Evolutionary conservation across 805 yeast species (phyloP), one percentile per base, ranked within the genome.

Genomic region (Diddensiella santjacobensis): DNA sequence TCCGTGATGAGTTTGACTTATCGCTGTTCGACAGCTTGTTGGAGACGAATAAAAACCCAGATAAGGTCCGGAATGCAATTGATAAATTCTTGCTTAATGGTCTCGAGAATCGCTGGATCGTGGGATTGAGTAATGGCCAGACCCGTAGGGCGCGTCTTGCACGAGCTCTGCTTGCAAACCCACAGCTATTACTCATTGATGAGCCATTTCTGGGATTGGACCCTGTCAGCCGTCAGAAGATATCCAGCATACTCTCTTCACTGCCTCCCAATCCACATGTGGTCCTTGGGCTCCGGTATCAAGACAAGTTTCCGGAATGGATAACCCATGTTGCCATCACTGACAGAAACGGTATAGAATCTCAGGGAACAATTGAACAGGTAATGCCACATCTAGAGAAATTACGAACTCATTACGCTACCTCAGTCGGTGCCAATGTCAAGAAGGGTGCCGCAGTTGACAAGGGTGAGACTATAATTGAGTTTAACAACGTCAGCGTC

Each of bases 141-240:
- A 81, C 86, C 63, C 74, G 99, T 57, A 72, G 99, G 44, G 96
- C 97, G 0, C 74, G 96, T 52, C 68, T 93, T 22, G 98, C 96
- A 0, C 75, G 78, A 51, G 80, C 89, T 0, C 58, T 93, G 38
- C 73, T 87, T 47, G 70, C 72, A 40, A 69, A 76, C 29, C 96
- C 97, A 0, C 70, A 72, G 39, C 55, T 89, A 24, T 67, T 89
- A 45, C 62, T 91, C 3, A 73, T 91, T 17, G 98, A 93, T 64
- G 98, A 93, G 59, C 96, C 96, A 6, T 91, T 89, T 58, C 65
- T 93, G 36, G 99, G 98, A 0, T 71, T 91, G 15, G 99, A 91
- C 59, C 93, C 96, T 0, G 61, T 65, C 1, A 90, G 95, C 10
- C 71, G 87, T 0, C 51, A 65, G 1, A 66, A 75, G 4, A 87